phyloP scores from a whole-genome alignment of 177 flowering plant species.

The Telopea speciosissima region DNA sequence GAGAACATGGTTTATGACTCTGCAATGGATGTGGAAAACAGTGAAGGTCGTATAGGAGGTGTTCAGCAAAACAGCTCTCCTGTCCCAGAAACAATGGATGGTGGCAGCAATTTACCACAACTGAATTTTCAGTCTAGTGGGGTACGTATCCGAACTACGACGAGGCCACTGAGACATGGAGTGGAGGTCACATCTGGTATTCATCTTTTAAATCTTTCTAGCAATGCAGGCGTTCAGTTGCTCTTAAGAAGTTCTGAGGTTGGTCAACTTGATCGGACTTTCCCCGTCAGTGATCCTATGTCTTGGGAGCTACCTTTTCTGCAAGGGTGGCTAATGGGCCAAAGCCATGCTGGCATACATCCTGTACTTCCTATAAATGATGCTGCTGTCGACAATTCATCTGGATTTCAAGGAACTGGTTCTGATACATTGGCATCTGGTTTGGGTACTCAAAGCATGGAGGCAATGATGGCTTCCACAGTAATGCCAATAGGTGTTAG shows the following conservation, averaged over 20 bases:
- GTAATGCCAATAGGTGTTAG: conserved; percentile 26
- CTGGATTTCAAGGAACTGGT: conserved; percentile 23
- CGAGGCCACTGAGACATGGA: conserved; percentile 12
- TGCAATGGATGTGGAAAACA: conserved; percentile 9
- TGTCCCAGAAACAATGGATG: conserved; percentile 13
- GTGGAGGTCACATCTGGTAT: conserved; percentile 16
- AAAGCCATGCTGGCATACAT: conserved; percentile 62
- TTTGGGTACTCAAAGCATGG: conserved; percentile 18
- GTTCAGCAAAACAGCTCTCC: conserved; percentile 14
- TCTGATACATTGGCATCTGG: conserved; percentile 23
- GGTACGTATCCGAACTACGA: conserved; percentile 6
- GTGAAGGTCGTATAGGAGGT: conserved; percentile 35
- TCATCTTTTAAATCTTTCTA: conserved; percentile 20
- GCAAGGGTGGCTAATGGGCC: conserved; percentile 92
- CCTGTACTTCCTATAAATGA: conserved; percentile 32
- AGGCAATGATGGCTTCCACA: conserved; percentile 26
- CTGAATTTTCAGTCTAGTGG: conserved; percentile 9
- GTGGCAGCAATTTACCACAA: conserved; percentile 5
- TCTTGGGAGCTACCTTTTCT: conserved; percentile 84
- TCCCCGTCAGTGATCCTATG: conserved; percentile 53
- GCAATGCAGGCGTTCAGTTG: conserved; percentile 25
- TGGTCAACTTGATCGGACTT: conserved; percentile 38
- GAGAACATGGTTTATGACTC: conserved; percentile 26
- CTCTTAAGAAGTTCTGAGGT: conserved; percentile 25
- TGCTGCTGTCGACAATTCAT: conserved; percentile 33